Conservation (phyloP, 1,284 basidiomycete genomes). For the Trichosporon sp. region DNA sequence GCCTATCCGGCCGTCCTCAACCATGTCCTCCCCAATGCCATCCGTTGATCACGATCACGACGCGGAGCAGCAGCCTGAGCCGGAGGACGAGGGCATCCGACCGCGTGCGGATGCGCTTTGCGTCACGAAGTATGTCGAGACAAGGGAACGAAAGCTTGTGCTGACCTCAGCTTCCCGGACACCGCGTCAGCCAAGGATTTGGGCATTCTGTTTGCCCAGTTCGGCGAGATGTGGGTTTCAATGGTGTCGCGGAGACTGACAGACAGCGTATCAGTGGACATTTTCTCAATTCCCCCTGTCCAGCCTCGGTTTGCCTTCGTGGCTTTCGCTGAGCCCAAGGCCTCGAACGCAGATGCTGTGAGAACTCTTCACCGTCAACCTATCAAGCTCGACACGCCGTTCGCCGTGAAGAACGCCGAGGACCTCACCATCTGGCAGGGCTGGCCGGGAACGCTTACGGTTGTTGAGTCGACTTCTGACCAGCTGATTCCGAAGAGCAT, state of each 20-base stretch:
- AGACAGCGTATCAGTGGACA: slow-evolving; percentile 45
- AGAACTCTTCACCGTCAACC: slow-evolving; percentile 31
- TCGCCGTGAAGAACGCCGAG: slow-evolving; percentile 28
- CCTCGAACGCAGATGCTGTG: slow-evolving; percentile 30
- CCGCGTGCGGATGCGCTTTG: slow-evolving; percentile 34
- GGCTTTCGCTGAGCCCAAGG: slow-evolving; percentile 30
- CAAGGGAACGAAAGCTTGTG: too few species aligned
- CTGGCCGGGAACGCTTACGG: slow-evolving; percentile 35
- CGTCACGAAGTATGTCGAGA: slow-evolving; percentile 37
- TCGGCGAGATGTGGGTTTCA: slow-evolving; percentile 43
- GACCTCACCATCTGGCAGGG: slow-evolving; percentile 41
- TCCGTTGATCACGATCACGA: not conserved
- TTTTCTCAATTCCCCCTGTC: slow-evolving; percentile 43
- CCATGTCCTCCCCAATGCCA: not conserved
- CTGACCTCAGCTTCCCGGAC: slow-evolving; percentile 39
- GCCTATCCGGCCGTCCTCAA: not conserved
- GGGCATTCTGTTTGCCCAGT: slow-evolving; percentile 47
- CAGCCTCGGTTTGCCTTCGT: slow-evolving; percentile 46
- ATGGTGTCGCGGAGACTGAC: slow-evolving; percentile 6
- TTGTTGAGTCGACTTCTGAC: slow-evolving; percentile 37
- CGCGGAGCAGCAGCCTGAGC: not conserved
- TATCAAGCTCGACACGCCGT: slow-evolving; percentile 32
- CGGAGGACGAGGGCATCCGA: slow-evolving; percentile 22
- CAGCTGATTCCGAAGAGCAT: slow-evolving; percentile 37
- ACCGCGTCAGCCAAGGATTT: slow-evolving; percentile 42